A percentile compares a stretch with the other conserved stretches of the same genome.
These are phyloP conservation scores for Spirogloea muscicola DNA, from an alignment of 139 green algal genomes.

Conservation along the genomic window DNA sequence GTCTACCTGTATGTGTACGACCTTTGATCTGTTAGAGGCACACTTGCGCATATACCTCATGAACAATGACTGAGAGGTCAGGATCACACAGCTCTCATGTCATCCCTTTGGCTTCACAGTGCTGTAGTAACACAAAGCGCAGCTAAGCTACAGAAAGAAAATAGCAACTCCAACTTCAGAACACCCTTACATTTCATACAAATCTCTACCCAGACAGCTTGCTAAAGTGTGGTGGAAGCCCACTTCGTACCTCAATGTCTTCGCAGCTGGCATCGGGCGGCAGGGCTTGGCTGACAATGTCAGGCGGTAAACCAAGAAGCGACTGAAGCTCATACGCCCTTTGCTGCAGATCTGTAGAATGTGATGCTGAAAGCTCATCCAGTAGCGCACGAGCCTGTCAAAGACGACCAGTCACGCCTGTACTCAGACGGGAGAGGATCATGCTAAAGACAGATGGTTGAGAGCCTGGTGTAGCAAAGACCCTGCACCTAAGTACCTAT, in stretches of 20 bases:
- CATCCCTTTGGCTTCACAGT: background rate
- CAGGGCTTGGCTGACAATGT: slow-evolving; percentile 55
- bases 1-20: slow-evolving; percentile 30
- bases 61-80: slow-evolving; percentile 5
- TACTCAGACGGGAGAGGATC: background rate
- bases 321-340: slow-evolving; percentile 74
- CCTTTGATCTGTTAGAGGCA: background rate
- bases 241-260: slow-evolving; percentile 60
- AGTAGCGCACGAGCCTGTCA: slow-evolving; percentile 33
- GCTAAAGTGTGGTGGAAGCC: background rate
- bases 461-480: background rate
- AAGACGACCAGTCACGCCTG: background rate
- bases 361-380: slow-evolving; percentile 15
- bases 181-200: background rate
- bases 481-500: background rate
- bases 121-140: slow-evolving; percentile 9
- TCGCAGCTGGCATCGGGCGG: slow-evolving; percentile 66
- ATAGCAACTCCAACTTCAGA: background rate
- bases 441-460: background rate
- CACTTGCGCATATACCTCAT: slow-evolving; percentile 9
- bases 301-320: slow-evolving; percentile 53
- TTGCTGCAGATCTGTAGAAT: slow-evolving; percentile 77
- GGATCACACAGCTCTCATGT: slow-evolving; percentile 9
- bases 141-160: slow-evolving; percentile 15
- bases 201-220: background rate